A percentile compares a stretch with the other conserved stretches of the same genome.
These are phyloP conservation scores for Saturnispora mendoncae DNA, from an alignment of 805 yeast genomes.

Conservation along the genomic window DNA sequence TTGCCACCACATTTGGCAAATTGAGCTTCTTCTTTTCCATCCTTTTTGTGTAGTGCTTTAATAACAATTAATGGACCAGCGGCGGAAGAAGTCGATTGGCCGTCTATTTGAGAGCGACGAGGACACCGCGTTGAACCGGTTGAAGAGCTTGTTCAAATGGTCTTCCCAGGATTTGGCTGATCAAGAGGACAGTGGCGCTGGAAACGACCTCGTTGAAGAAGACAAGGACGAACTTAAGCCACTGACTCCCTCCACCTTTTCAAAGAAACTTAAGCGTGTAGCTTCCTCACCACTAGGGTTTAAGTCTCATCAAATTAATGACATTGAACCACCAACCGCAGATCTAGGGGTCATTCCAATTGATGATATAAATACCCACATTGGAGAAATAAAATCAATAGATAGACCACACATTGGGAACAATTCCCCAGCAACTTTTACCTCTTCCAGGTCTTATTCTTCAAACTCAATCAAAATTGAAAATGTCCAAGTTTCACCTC, in stretches of 20 bases:
- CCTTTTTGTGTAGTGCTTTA: neutral
- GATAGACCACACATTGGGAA: too few species aligned
- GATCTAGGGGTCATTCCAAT: neutral
- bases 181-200: too few species aligned
- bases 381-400: slow-evolving; percentile 36
- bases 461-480: slow-evolving; percentile 64
- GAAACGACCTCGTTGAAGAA: too few species aligned
- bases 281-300: too few species aligned
- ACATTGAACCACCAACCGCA: too few species aligned
- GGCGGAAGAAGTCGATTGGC: neutral
- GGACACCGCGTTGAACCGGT: neutral
- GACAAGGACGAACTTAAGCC: too few species aligned
- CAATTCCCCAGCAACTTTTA: too few species aligned
- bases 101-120: neutral
- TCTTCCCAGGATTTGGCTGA: neutral
- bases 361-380: slow-evolving; percentile 21
- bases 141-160: slow-evolving; percentile 5
- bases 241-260: too few species aligned
- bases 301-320: too few species aligned
- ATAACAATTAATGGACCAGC: neutral
- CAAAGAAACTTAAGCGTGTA: too few species aligned
- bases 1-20: slow-evolving; percentile 87
- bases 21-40: too few species aligned
- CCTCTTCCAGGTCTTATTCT: slow-evolving; percentile 49
- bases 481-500: slow-evolving; percentile 76